phyloP scores from a whole-genome alignment of 441 rosid species.

The Corymbia calophylla region DNA sequence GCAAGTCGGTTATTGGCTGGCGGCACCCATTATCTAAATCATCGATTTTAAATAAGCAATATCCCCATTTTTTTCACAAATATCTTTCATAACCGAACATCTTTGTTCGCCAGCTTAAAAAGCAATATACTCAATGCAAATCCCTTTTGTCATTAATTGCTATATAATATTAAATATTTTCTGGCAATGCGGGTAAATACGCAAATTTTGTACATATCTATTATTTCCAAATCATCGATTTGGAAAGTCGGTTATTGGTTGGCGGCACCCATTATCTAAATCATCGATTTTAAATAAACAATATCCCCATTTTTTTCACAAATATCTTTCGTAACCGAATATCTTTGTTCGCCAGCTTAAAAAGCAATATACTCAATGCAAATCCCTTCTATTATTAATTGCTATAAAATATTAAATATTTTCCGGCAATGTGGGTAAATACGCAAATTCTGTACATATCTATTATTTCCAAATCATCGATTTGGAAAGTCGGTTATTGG shows the following conservation, averaged over 20 bases:
- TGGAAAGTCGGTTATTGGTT: too few species aligned
- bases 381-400: not conserved
- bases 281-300: not conserved
- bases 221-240: not conserved
- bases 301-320: not conserved
- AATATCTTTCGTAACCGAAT: fast-evolving
- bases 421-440: fast-evolving
- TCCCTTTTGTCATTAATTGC: not conserved
- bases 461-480: not conserved
- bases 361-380: fast-evolving
- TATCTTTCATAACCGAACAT: fast-evolving
- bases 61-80: not conserved
- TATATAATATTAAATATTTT: not conserved
- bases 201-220: not conserved
- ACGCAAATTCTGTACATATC: not conserved
- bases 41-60: not conserved
- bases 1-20: too few species aligned
- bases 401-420: fast-evolving
- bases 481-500: too few species aligned
- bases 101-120: not conserved
- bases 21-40: not conserved
- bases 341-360: fast-evolving
- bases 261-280: not conserved
- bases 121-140: fast-evolving
- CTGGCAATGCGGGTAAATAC: fast-evolving